Percentiles rank a stretch among this genome's conserved stretches.
Conservation (phyloP, 352 stramenopile species). For the Phytophthora megakarya region DNA sequence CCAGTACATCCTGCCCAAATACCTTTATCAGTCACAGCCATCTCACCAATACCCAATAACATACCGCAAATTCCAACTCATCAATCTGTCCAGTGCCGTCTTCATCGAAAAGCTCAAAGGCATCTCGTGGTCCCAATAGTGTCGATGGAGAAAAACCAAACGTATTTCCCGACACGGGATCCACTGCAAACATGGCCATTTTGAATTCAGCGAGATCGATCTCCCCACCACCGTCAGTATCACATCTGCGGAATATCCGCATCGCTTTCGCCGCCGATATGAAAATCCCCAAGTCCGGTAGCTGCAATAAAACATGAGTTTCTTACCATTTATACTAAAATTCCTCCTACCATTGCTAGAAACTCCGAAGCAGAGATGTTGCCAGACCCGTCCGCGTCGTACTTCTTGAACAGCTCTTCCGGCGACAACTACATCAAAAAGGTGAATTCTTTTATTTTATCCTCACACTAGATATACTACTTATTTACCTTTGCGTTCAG, state of each 20-base stretch:
- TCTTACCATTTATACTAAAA: background rate
- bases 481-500: slow-evolving; percentile 64
- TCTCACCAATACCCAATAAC: background rate
- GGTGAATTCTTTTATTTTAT: background rate
- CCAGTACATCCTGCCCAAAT: slow-evolving; percentile 79
- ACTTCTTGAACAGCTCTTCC: slow-evolving; percentile 93
- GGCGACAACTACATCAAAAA: slow-evolving; percentile 49
- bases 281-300: slow-evolving; percentile 86
- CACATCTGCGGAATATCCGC: slow-evolving; percentile 91
- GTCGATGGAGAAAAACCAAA: slow-evolving; percentile 84
- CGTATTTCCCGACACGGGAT: slow-evolving; percentile 84
- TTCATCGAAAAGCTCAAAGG: slow-evolving; percentile 92
- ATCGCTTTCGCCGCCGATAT: slow-evolving; percentile 90
- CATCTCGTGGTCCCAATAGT: slow-evolving; percentile 85
- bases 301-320: slow-evolving; percentile 38
- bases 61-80: slow-evolving; percentile 92
- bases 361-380: slow-evolving; percentile 93
- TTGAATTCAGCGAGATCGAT: slow-evolving; percentile 95
- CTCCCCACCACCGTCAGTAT: slow-evolving; percentile 88
- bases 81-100: slow-evolving; percentile 91
- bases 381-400: slow-evolving; percentile 89
- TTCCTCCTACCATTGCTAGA: slow-evolving; percentile 66
- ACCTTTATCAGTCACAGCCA: background rate
- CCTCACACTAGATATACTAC: background rate
- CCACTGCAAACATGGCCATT: slow-evolving; percentile 91